Evolutionary conservation across 768 basidiomycete species (phyloP).

Genomic region (Gyrodon lividus): DNA sequence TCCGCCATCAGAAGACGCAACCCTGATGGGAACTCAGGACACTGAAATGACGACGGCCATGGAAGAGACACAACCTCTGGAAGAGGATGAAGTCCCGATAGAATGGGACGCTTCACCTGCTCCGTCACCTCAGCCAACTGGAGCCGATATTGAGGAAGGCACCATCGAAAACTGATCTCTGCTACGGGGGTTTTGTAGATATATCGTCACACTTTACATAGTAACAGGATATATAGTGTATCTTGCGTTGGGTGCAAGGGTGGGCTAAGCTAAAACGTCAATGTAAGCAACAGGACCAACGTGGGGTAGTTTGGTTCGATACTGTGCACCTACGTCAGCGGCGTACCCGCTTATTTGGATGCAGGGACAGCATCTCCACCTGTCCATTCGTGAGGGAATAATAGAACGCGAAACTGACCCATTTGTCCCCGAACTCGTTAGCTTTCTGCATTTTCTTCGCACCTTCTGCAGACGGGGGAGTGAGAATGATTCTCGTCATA

Average conservation of each 20-base stretch:
- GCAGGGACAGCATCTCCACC: not conserved
- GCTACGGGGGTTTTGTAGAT: not conserved
- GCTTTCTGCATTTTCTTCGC: not conserved
- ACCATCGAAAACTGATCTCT: not conserved
- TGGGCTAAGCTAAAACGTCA: too few relatives aligned
- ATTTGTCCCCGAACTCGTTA: not conserved
- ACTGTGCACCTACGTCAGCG: too few relatives aligned
- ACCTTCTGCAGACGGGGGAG: slow-evolving; percentile 19
- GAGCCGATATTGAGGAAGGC: not conserved
- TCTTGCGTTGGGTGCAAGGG: not conserved
- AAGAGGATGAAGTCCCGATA: slow-evolving; percentile 27
- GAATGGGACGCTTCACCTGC: slow-evolving; percentile 33
- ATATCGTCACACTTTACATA: too few relatives aligned
- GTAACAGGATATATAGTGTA: not conserved
- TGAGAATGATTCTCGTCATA: slow-evolving; percentile 24
- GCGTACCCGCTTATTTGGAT: not conserved
- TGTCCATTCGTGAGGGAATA: not conserved
- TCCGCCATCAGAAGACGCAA: slow-evolving; percentile 15
- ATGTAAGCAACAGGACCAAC: too few relatives aligned
- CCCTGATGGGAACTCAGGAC: slow-evolving; percentile 21
- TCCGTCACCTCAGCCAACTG: slow-evolving; percentile 13
- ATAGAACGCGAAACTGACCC: not conserved
- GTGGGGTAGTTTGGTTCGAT: too few relatives aligned
- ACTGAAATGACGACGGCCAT: not conserved
- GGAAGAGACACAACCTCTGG: slow-evolving; percentile 26